Percentiles rank a stretch among this genome's conserved stretches.
These are phyloP conservation scores for Sphaerosporella brunnea DNA, from an alignment of 495 filamentous ascomycete species.

Conservation along the genomic window DNA sequence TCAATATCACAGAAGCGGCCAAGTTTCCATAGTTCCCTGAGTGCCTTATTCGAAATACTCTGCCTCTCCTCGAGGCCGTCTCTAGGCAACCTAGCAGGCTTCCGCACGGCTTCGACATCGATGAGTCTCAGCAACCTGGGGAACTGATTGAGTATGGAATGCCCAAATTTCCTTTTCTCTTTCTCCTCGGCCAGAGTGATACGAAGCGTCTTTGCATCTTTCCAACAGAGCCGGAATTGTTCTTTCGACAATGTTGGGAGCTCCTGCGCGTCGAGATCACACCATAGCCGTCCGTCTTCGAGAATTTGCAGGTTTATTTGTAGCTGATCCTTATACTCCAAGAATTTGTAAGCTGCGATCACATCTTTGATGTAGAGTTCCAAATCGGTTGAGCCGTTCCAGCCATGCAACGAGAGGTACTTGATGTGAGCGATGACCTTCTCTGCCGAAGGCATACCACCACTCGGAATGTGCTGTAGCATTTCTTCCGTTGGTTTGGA, in stretches of 20 bases:
- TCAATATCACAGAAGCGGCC: conserved; percentile 12
- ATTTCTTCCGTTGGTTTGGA: background rate
- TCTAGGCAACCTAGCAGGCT: too few relatives aligned
- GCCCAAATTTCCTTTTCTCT: background rate
- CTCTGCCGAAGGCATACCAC: conserved; percentile 1
- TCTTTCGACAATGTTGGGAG: background rate
- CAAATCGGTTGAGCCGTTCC: conserved; percentile 6
- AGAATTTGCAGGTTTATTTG: background rate
- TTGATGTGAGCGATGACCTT: conserved; percentile 13
- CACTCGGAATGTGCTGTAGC: background rate
- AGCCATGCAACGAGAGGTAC: conserved; percentile 8
- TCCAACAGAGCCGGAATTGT: conserved; percentile 2
- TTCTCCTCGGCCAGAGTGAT: background rate
- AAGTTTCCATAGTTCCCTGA: conserved; percentile 2
- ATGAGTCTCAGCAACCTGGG: conserved; percentile 2
- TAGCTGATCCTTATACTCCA: conserved; percentile 8
- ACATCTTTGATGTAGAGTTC: conserved; percentile 10
- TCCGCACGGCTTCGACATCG: conserved; percentile 2
- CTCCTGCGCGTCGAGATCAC: background rate
- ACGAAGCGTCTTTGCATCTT: background rate
- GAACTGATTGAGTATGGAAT: background rate
- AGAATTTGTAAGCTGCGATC: conserved; percentile 8
- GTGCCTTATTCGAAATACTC: background rate
- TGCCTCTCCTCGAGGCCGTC: too few relatives aligned
- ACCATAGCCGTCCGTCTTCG: background rate